Percentiles rank a stretch among this genome's conserved stretches.
These are phyloP conservation scores for Chenopodium quinoa DNA, from an alignment of 148 eudicot species.

Conservation along the genomic window DNA sequence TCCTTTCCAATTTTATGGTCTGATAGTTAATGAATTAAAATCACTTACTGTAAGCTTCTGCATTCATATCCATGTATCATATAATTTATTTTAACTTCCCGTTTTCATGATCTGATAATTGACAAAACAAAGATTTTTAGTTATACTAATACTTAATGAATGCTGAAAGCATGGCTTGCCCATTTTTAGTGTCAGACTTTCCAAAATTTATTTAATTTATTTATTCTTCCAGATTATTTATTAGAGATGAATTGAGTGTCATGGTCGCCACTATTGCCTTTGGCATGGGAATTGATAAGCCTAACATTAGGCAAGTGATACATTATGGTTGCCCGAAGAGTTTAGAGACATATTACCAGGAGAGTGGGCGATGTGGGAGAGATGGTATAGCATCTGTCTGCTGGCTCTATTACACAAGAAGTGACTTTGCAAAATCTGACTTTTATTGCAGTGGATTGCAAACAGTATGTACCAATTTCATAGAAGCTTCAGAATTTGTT, in stretches of 20 bases:
- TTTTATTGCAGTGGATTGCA: constrained; percentile 63
- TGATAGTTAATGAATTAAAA: not conserved
- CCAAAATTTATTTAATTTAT: not conserved
- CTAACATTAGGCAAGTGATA: constrained; percentile 70
- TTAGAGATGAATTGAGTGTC: constrained; percentile 73
- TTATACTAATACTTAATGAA: not conserved
- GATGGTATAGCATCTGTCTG: constrained; percentile 81
- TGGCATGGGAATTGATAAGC: constrained; percentile 96
- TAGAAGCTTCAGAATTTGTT: not conserved
- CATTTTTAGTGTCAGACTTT: not conserved
- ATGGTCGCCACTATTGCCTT: constrained; percentile 92
- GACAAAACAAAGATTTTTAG: not conserved
- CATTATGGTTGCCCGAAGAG: constrained; percentile 92
- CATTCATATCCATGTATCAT: not conserved
- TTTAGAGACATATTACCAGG: constrained; percentile 84
- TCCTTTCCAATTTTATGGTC: not conserved
- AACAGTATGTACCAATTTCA: constrained; percentile 39
- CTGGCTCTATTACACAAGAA: constrained; percentile 66
- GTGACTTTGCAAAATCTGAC: constrained; percentile 72
- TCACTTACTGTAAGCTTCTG: not conserved
- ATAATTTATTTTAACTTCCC: not conserved
- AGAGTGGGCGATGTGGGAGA: constrained; percentile 91
- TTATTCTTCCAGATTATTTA: constrained; percentile 51
- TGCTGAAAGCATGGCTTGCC: not conserved
- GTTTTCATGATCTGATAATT: not conserved